A percentile compares a stretch with the other conserved stretches of the same genome.
phyloP scores from a whole-genome alignment of 2,329 filamentous ascomycete species.

The Aspergillus melleus region DNA sequence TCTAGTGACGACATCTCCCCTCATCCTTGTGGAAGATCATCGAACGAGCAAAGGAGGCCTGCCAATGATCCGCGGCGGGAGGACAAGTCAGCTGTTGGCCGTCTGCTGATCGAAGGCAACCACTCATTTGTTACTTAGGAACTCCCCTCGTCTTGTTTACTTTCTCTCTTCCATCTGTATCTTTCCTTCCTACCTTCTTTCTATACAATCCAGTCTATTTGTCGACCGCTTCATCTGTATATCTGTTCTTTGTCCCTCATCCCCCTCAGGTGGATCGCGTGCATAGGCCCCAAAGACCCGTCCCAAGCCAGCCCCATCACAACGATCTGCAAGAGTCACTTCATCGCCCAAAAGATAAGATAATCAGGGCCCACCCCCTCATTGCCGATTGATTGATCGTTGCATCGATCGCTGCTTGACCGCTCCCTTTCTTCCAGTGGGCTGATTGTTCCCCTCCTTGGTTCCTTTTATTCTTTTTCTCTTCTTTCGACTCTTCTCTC shows the following conservation, averaged over 20 bases:
- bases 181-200: background rate
- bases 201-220: background rate
- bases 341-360: conserved; percentile 1
- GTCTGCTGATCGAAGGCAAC: background rate
- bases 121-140: background rate
- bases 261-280: background rate
- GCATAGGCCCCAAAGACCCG: background rate
- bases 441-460: background rate
- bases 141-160: background rate
- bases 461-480: conserved; percentile 4
- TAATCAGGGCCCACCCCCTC: conserved; percentile 3
- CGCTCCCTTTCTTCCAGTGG: background rate
- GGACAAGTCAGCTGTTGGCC: background rate
- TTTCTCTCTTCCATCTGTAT: background rate
- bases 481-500: conserved; percentile 6
- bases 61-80: background rate
- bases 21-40: background rate
- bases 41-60: background rate
- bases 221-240: background rate
- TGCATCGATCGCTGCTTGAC: conserved; percentile 1
- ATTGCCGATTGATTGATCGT: background rate
- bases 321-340: background rate
- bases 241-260: background rate
- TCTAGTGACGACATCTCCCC: background rate
- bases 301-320: background rate